A percentile compares a stretch with the other conserved stretches of the same genome.
Evolutionary conservation across 768 basidiomycete species (phyloP).

Genomic region (Rhodocollybia butyracea): DNA sequence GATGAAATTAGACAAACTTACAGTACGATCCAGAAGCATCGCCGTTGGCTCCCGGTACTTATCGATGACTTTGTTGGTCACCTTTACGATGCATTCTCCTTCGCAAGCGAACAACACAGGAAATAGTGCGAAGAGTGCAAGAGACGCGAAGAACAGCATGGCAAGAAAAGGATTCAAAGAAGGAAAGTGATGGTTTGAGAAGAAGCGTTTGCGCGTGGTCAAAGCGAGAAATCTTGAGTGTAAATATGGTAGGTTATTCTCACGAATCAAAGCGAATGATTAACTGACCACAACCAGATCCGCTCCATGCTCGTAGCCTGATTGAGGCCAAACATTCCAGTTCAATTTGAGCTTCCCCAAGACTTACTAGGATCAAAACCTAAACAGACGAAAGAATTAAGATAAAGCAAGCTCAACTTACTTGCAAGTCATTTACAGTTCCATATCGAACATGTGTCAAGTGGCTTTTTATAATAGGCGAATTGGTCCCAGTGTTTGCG

Average conservation of each 20-base stretch:
- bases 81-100: slow-evolving; percentile 61
- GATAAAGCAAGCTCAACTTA: too few species aligned
- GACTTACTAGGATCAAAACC: too few species aligned
- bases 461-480: too few species aligned
- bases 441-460: too few species aligned
- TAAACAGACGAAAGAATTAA: too few species aligned
- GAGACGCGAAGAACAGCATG: background rate
- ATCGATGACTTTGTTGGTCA: slow-evolving; percentile 51
- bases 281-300: background rate
- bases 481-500: too few species aligned
- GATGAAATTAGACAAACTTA: slow-evolving; percentile 20
- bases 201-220: background rate
- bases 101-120: slow-evolving; percentile 56
- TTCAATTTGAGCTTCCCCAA: too few species aligned
- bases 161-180: background rate
- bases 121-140: slow-evolving; percentile 19
- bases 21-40: slow-evolving; percentile 37
- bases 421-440: too few species aligned
- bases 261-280: background rate
- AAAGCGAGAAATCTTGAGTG: background rate
- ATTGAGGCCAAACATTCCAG: too few species aligned
- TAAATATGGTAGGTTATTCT: background rate
- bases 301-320: too few species aligned
- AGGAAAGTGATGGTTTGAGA: background rate
- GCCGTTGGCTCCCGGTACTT: slow-evolving; percentile 47